Conservation (phyloP, 306 rosid genomes). For the Gleditsia sinensis region DNA sequence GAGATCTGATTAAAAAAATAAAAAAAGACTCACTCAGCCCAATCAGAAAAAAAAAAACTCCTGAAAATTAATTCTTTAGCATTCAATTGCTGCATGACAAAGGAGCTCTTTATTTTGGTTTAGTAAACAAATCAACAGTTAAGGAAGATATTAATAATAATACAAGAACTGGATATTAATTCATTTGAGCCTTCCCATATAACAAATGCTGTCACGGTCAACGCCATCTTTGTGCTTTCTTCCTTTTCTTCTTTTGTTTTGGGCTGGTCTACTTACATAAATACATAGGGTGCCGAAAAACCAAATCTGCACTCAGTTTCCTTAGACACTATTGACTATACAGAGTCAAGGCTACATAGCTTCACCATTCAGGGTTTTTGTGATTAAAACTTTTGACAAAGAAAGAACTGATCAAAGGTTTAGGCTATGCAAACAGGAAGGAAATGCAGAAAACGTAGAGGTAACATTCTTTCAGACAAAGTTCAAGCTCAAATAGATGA, state of each 20-base stretch:
- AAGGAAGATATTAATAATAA: background rate
- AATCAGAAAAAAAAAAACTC: slow-evolving; percentile 1
- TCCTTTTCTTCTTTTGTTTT: background rate
- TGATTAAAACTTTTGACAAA: background rate
- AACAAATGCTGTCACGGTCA: too few relatives aligned
- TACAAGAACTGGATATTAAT: slow-evolving; percentile 6
- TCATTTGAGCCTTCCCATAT: background rate
- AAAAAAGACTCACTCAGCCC: background rate
- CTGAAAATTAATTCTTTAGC: background rate
- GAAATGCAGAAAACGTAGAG: background rate
- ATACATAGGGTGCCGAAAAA: background rate
- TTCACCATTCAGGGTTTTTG: too few relatives aligned
- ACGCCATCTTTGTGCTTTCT: too few relatives aligned
- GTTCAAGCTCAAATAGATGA: background rate
- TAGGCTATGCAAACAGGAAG: background rate
- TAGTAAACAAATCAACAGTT: background rate
- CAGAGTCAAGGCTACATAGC: background rate
- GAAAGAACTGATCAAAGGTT: background rate
- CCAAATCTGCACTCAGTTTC: background rate
- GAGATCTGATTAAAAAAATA: slow-evolving; percentile 57
- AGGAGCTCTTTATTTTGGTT: background rate
- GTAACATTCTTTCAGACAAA: background rate
- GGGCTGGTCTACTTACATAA: background rate
- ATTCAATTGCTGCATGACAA: slow-evolving; percentile 8
- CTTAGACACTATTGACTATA: background rate